Conservation (phyloP, 2,329 filamentous ascomycete genomes). For the Apiospora koreana region DNA sequence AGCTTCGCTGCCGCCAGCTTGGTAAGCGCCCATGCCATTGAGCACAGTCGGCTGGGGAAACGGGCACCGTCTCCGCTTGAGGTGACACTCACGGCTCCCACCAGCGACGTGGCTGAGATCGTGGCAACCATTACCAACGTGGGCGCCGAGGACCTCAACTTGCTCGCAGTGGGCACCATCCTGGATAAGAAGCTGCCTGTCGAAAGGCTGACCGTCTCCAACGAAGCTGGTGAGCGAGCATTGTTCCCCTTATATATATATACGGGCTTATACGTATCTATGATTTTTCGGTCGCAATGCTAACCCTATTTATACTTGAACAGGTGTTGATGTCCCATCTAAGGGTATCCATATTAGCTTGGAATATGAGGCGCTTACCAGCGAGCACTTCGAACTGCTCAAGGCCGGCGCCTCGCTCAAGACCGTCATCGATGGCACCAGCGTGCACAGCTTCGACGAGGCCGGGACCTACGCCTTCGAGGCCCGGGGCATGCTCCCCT, state of each 20-base stretch:
- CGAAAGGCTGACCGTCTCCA: conserved; percentile 17
- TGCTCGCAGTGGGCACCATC: conserved; percentile 25
- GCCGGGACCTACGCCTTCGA: conserved; percentile 22
- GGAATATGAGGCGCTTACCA: conserved; percentile 20
- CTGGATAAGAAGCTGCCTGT: conserved; percentile 22
- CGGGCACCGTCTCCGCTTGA: conserved; percentile 12
- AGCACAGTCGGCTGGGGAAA: neutral
- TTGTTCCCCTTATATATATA: neutral
- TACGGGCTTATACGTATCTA: too few relatives aligned
- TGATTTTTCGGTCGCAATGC: neutral
- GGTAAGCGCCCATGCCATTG: neutral
- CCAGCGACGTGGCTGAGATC: conserved; percentile 17
- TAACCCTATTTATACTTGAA: conserved; percentile 12
- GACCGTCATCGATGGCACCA: conserved; percentile 19
- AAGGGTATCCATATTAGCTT: conserved; percentile 23
- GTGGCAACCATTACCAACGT: conserved; percentile 23
- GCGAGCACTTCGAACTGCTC: conserved; percentile 20
- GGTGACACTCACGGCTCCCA: conserved; percentile 16
- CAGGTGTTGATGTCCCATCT: conserved; percentile 18
- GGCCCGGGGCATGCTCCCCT: conserved; percentile 19
- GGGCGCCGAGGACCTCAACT: conserved; percentile 21
- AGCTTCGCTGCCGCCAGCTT: neutral
- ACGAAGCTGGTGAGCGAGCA: conserved; percentile 20
- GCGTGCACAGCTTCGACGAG: conserved; percentile 20
- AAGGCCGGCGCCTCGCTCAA: conserved; percentile 18